These are phyloP conservation scores for Xenosphaeropsis pyriputrescens DNA, from an alignment of 2,329 filamentous ascomycete species.

Conservation along the genomic window DNA sequence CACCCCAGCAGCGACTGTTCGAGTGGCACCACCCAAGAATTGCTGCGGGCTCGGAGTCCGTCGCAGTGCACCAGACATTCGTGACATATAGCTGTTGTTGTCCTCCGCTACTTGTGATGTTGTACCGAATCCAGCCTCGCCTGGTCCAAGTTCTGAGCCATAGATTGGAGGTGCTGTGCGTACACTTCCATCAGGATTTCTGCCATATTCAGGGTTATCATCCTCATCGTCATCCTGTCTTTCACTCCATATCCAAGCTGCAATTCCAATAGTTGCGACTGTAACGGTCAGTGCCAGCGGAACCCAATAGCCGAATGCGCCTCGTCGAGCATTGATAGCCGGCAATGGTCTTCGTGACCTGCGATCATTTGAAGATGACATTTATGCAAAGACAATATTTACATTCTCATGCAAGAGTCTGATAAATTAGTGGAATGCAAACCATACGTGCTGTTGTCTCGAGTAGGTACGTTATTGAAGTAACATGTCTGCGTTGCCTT, in stretches of 20 bases:
- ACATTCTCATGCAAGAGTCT: conserved; percentile 3
- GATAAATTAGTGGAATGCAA: too few species aligned
- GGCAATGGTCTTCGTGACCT: conserved; percentile 17
- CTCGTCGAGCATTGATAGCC: conserved; percentile 41
- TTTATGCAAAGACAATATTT: conserved; percentile 21
- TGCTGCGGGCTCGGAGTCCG: conserved; percentile 80
- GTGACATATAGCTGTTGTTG: conserved; percentile 50
- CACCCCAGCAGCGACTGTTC: conserved; percentile 66
- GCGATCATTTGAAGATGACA: conserved; percentile 51
- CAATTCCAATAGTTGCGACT: conserved; percentile 72
- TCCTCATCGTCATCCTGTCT: conserved; percentile 57
- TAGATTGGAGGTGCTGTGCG: conserved; percentile 23
- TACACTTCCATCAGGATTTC: conserved; percentile 15
- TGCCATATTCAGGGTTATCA: conserved; percentile 27
- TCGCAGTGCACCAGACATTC: conserved; percentile 68
- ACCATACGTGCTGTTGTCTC: too few species aligned
- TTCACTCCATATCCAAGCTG: conserved; percentile 90
- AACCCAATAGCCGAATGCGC: conserved; percentile 72
- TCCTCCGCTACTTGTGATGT: conserved; percentile 24
- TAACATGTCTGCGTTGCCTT: too few species aligned
- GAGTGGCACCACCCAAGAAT: conserved; percentile 71
- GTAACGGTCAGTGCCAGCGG: conserved; percentile 78
- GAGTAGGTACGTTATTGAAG: too few species aligned
- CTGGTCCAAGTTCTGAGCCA: conserved; percentile 19
- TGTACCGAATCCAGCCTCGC: conserved; percentile 26